Evolutionary conservation across 2,329 filamentous ascomycete genomes (phyloP), one percentile per base, ranked within the genome.

Genomic region (Nigrospora sphaerica): DNA sequence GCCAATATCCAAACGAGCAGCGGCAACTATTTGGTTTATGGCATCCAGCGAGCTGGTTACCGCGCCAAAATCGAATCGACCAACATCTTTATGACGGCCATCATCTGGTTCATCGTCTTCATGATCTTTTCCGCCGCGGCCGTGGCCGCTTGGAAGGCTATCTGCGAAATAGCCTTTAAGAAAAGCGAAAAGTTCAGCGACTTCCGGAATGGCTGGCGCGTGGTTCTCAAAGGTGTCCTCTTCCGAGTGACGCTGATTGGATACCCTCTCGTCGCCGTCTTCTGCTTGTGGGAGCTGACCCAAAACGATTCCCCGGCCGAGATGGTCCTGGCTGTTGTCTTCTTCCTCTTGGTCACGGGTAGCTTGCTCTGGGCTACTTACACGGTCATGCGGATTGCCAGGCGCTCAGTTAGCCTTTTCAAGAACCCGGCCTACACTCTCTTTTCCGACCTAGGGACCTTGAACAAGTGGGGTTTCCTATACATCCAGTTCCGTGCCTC

Each of bases 401-500:
- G 88, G 61, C 86, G 88, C 57, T 96, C 91, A 32, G 86, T 95
- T 52, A 70, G 78, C 47, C 88, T 95, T 81, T 91, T 96, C 75
- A 91, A 92, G 70, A 96, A 95, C 71, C 90, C 92, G 23, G 92
- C 91, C 28, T 96, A 96, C 68, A 95, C 96, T 57, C 82, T 97
- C 51, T 97, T 95, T 72, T 95, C 92, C 3, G 91, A 97, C 59
- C 90, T 91, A n/a, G 80, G 88, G 52, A 85, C 87, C 45, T 79
- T 97, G 53, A 95, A 96, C 79, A 95, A 95, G 70, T 96, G 91
- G 92, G 92, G 92, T 18, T 96, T 96, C 74, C 80, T 97, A 54
- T 97, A 97, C 63, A 89, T 97, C 36, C 91, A 95, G 66, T 96
- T 95, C 77, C 87, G 92, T 59, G 92, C 92, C 35, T 92, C 90